phyloP scores from a whole-genome alignment of 202 grass and related monocot species.

The Eragrostis tef region DNA sequence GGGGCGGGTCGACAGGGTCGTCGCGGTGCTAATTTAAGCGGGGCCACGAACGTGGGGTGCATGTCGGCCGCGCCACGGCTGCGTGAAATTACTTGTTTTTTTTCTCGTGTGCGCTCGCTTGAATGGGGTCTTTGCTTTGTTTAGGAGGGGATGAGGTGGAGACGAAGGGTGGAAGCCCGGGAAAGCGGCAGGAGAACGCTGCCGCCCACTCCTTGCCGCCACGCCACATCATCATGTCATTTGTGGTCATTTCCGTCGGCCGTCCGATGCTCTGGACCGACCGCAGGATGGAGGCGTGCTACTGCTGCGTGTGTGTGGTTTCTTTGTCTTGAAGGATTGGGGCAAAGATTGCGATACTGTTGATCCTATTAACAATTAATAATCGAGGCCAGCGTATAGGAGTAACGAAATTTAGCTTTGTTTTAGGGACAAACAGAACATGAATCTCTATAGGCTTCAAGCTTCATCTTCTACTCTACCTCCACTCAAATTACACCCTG shows the following conservation, averaged over 20 bases:
- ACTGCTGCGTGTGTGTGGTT: neutral
- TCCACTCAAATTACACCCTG: neutral
- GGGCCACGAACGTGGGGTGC: neutral
- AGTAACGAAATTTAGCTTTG: neutral
- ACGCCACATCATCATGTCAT: neutral
- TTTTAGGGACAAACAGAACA: neutral
- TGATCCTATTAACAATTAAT: neutral
- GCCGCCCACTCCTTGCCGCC: constrained; percentile 47
- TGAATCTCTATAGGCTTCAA: neutral
- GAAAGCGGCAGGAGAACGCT: constrained; percentile 53
- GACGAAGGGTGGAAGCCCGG: constrained; percentile 43
- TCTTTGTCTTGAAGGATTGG: neutral
- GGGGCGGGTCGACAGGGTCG: neutral
- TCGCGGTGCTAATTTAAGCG: neutral
- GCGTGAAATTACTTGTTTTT: neutral
- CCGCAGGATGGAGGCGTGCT: neutral
- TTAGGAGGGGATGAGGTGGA: constrained; percentile 28
- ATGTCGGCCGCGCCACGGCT: neutral
- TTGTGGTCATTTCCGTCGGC: neutral
- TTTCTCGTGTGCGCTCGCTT: neutral
- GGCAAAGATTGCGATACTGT: neutral
- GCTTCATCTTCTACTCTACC: neutral
- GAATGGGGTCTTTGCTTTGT: constrained; percentile 39
- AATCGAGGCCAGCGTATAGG: neutral
- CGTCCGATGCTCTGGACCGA: neutral